A percentile compares a stretch with the other conserved stretches of the same genome.
Conservation (phyloP, 257 asterid genomes). For the Nicotiana paniculata region DNA sequence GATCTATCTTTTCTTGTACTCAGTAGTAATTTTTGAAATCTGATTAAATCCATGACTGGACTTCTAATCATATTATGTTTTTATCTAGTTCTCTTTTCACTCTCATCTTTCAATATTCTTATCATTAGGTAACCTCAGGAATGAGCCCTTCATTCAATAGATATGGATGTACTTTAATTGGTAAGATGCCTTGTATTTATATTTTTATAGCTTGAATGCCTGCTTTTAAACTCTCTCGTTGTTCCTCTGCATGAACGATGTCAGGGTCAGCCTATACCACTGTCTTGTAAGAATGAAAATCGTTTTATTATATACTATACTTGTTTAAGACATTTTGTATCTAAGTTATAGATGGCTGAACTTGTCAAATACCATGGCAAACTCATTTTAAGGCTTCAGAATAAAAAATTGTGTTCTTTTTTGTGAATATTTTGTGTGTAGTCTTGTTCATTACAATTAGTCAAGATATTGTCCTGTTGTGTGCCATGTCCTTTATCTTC, state of each 20-base stretch:
- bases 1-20: background rate
- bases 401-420: too few relatives aligned
- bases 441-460: too few relatives aligned
- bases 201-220: background rate
- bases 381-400: too few relatives aligned
- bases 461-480: too few relatives aligned
- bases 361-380: background rate
- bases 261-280: background rate
- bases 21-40: background rate
- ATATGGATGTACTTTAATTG: slow-evolving; percentile 73
- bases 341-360: background rate
- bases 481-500: too few relatives aligned
- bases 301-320: background rate
- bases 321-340: background rate
- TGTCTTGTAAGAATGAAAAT: background rate
- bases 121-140: slow-evolving; percentile 76
- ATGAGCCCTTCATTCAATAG: slow-evolving; percentile 83
- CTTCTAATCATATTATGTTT: background rate
- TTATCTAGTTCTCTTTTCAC: background rate
- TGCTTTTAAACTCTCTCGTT: background rate
- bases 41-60: background rate
- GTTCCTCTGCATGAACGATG: background rate
- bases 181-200: slow-evolving; percentile 23
- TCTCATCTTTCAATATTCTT: slow-evolving; percentile 7
- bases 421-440: too few relatives aligned